These are phyloP conservation scores for Aspergillus sclerotiicarbonarius DNA, from an alignment of 495 filamentous ascomycete species.

Conservation along the genomic window DNA sequence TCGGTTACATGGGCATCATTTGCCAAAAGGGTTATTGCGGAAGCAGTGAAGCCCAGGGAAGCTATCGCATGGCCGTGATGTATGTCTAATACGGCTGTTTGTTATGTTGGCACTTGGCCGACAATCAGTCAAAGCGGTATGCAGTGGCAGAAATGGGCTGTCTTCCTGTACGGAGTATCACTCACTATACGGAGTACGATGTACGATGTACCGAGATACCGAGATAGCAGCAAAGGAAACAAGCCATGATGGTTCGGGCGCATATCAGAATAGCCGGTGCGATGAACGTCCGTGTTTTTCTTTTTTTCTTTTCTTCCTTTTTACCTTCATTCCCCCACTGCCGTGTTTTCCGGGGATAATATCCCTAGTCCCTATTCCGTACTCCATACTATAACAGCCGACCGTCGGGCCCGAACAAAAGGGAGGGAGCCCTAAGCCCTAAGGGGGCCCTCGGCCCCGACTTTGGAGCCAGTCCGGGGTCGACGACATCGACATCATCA, in stretches of 20 bases:
- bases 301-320: too few relatives aligned
- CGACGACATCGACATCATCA: constrained; percentile 25
- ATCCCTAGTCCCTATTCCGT: background rate
- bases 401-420: too few relatives aligned
- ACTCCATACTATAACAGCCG: background rate
- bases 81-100: background rate
- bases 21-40: background rate
- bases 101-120: too few relatives aligned
- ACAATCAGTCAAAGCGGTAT: background rate
- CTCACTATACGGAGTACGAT: too few relatives aligned
- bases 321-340: too few relatives aligned
- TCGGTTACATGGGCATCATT: background rate
- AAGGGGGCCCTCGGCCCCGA: constrained; percentile 21
- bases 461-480: constrained; percentile 13
- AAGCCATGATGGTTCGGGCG: too few relatives aligned
- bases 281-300: too few relatives aligned
- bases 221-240: too few relatives aligned
- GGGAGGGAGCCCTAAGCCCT: constrained; percentile 26
- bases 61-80: background rate
- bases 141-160: background rate
- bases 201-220: too few relatives aligned
- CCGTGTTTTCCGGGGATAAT: too few relatives aligned
- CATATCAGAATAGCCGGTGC: too few relatives aligned
- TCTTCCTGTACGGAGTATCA: too few relatives aligned
- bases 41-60: background rate